Evolutionary conservation across 257 asterid species (phyloP), one percentile per base, ranked within the genome.

Genomic region (Solanum peruvianum): DNA sequence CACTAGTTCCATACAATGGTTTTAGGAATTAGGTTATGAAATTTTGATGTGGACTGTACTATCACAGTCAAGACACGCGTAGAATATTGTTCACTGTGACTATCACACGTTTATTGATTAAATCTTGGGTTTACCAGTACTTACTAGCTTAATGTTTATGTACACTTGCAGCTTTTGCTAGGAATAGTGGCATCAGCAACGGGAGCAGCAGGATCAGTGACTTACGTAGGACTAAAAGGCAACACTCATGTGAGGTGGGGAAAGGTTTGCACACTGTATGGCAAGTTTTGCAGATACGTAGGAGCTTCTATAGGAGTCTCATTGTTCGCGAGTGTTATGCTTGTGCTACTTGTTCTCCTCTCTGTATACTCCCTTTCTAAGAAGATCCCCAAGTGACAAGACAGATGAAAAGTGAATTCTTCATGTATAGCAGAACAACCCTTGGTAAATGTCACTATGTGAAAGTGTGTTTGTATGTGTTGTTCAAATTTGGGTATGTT

Each of bases 161-260:
- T 37, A 37, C 41, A 60, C 31, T 21, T 91, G 91, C 94, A 96
- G 99, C 91, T 96, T 39, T 67, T 95, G 87, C 66, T 96, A 64
- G 99, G 99, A 44, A 92, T 94, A 5, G 89, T 92, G 56, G 97
- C 98, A 12, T 66, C 99, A 47, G 99, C 98, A 47, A 91, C 93
- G 0, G 98, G 99, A 82, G 77, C 98, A 21, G 98, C 95, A 70
- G 98, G 93, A n/a, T 97, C 90, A 47, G 97, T 96, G n/a, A 94
- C 84, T 18, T 95, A 96, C 90, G 42, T 95, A 8, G 99, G 98
- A 18, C 77, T 91, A 83, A 95, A 92, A 91, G 99, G 99, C 25
- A 92, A 95, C 75, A 82, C 92, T 1, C 90, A 96, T 21, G 91
- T 86, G 11, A 84, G 87, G 0, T 96, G 99, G 99, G 11, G 3